Conservation (phyloP, 768 basidiomycete species). For the Filobasidium floriforme region DNA sequence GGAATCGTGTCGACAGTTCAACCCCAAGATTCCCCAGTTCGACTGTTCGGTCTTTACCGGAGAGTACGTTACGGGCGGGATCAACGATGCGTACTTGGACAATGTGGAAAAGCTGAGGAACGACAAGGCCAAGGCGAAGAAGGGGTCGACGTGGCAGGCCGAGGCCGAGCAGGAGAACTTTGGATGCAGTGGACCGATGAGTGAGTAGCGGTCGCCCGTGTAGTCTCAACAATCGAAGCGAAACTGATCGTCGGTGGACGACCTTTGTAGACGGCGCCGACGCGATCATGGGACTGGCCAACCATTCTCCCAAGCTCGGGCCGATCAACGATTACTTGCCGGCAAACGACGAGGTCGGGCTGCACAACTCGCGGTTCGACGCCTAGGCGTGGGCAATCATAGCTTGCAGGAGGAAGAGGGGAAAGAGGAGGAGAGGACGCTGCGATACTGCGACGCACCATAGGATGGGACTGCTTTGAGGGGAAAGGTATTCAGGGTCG, state of each 20-base stretch:
- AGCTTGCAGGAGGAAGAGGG: not conserved
- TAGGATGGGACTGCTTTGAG: too few relatives aligned
- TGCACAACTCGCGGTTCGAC: slow-evolving; percentile 44
- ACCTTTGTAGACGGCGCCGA: slow-evolving; percentile 45
- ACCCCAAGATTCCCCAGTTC: slow-evolving; percentile 65
- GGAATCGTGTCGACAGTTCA: slow-evolving; percentile 74
- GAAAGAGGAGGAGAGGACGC: too few relatives aligned
- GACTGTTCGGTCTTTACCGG: slow-evolving; percentile 99
- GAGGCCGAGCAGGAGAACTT: slow-evolving; percentile 29
- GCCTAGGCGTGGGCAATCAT: not conserved
- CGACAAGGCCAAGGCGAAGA: slow-evolving; percentile 67
- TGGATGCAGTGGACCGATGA: slow-evolving; percentile 45
- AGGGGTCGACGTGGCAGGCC: slow-evolving; percentile 21
- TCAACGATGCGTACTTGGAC: slow-evolving; percentile 71
- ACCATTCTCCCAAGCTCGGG: slow-evolving; percentile 42
- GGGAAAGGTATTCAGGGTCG: too few relatives aligned
- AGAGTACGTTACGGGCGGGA: slow-evolving; percentile 89
- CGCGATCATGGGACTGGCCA: slow-evolving; percentile 42
- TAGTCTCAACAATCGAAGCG: too few relatives aligned
- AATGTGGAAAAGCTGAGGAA: slow-evolving; percentile 68
- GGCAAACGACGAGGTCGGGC: slow-evolving; percentile 39
- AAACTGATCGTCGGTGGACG: too few relatives aligned
- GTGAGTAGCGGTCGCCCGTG: slow-evolving; percentile 31
- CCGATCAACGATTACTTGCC: slow-evolving; percentile 22
- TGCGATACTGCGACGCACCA: too few relatives aligned